A percentile compares a stretch with the other conserved stretches of the same genome.
Conservation (phyloP, 1,284 basidiomycete genomes). For the Melampsora larici-populina region DNA sequence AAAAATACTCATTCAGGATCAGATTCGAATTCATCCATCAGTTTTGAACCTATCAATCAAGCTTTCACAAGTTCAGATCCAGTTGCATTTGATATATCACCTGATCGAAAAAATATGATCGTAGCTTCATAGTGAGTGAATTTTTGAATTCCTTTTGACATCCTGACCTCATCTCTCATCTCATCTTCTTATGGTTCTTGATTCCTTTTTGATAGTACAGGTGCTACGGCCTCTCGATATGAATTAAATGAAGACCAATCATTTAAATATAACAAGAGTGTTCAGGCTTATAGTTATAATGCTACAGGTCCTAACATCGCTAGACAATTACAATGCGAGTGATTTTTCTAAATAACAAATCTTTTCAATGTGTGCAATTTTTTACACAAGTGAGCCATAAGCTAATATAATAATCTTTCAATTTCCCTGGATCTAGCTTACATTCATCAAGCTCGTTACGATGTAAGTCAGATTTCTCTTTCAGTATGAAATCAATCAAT, state of each 20-base stretch:
- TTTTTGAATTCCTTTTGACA: no score
- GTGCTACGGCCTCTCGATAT: constrained; percentile 1
- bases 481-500: neutral
- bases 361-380: no score
- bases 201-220: neutral
- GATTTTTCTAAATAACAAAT: no score
- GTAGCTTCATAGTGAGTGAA: constrained; percentile 14
- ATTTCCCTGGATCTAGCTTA: neutral
- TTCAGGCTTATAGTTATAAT: neutral
- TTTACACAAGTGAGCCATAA: neutral
- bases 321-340: constrained; percentile 13
- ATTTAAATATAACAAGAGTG: neutral
- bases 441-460: constrained; percentile 26
- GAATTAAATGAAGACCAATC: neutral
- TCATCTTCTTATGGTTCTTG: neutral
- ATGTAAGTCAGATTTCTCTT: neutral
- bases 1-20: neutral
- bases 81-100: neutral
- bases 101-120: neutral
- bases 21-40: neutral
- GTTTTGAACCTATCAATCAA: no score
- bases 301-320: constrained; percentile 5
- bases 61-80: constrained; percentile 2
- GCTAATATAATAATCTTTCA: neutral
- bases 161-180: no score